phyloP scores from a whole-genome alignment of 2,329 filamentous ascomycete genomes.

The Whalleya microplaca region DNA sequence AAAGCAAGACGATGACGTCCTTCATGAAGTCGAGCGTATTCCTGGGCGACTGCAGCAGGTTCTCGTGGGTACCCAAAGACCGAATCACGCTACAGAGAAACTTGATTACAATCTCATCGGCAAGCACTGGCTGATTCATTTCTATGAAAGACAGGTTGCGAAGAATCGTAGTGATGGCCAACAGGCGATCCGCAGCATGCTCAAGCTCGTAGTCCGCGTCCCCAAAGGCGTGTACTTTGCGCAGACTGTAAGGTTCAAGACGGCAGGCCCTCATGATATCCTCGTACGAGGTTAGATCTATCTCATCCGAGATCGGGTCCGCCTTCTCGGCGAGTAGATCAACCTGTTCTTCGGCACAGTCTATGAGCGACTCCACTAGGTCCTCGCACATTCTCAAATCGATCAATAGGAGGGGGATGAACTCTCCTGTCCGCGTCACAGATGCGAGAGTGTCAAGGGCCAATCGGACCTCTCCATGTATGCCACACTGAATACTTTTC shows the following conservation, averaged over 20 bases:
- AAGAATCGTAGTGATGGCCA: constrained; percentile 90
- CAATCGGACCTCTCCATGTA: constrained; percentile 85
- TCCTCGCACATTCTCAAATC: constrained; percentile 80
- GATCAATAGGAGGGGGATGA: constrained; percentile 65
- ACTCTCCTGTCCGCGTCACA: constrained; percentile 65
- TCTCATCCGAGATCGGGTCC: constrained; percentile 82
- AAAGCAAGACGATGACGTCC: constrained; percentile 85
- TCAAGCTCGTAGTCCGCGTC: constrained; percentile 80
- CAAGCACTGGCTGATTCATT: constrained; percentile 73
- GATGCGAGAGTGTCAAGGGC: constrained; percentile 83
- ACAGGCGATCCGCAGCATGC: constrained; percentile 80
- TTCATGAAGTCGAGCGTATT: constrained; percentile 98
- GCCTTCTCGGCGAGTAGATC: constrained; percentile 84
- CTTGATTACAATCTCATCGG: constrained; percentile 77
- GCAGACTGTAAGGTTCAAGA: constrained; percentile 71
- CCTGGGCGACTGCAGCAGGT: constrained; percentile 77
- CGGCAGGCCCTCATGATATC: constrained; percentile 82
- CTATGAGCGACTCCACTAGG: constrained; percentile 82
- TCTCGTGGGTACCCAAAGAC: constrained; percentile 85
- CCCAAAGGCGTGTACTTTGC: constrained; percentile 75
- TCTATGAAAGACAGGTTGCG: constrained; percentile 88
- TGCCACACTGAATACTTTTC: constrained; percentile 86
- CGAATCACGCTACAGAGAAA: constrained; percentile 84
- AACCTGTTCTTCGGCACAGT: constrained; percentile 88
- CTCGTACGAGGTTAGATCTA: constrained; percentile 83